Conservation (phyloP, 768 basidiomycete genomes). For the Lyophyllum atratum region DNA sequence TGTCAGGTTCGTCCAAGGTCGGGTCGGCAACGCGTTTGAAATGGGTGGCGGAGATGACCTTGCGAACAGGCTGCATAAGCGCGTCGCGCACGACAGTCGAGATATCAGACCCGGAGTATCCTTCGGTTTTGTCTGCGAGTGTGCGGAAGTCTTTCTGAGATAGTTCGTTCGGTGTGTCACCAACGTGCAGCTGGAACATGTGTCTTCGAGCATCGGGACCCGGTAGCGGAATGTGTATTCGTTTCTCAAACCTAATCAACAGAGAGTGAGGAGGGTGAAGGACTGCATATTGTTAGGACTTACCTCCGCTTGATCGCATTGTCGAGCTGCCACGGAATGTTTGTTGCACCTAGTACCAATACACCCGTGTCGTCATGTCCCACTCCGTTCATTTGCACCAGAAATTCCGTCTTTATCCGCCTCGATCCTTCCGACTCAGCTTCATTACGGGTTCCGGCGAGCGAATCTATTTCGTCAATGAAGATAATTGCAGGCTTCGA, state of each 20-base stretch:
- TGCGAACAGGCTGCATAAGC: constrained; percentile 97
- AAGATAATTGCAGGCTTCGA: constrained; percentile 98
- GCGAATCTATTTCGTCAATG: constrained; percentile 97
- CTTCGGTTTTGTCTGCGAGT: constrained; percentile 87
- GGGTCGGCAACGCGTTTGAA: constrained; percentile 66
- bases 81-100: constrained; percentile 94
- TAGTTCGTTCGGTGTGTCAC: constrained; percentile 87
- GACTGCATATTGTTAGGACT: constrained; percentile 19
- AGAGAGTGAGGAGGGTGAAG: neutral
- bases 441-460: constrained; percentile 93
- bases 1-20: constrained; percentile 20
- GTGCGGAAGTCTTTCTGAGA: constrained; percentile 73
- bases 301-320: constrained; percentile 95
- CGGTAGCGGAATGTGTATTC: constrained; percentile 97
- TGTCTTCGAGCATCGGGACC: constrained; percentile 87
- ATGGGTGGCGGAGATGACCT: constrained; percentile 93
- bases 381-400: constrained; percentile 99
- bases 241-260: constrained; percentile 81
- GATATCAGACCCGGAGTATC: constrained; percentile 95
- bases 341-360: constrained; percentile 94
- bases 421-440: constrained; percentile 97
- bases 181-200: constrained; percentile 98
- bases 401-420: constrained; percentile 95
- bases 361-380: constrained; percentile 98
- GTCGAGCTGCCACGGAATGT: constrained; percentile 98